A percentile compares a stretch with the other conserved stretches of the same genome.
Evolutionary conservation across 345 rosid species (phyloP).

Genomic region (Linum trigynum): DNA sequence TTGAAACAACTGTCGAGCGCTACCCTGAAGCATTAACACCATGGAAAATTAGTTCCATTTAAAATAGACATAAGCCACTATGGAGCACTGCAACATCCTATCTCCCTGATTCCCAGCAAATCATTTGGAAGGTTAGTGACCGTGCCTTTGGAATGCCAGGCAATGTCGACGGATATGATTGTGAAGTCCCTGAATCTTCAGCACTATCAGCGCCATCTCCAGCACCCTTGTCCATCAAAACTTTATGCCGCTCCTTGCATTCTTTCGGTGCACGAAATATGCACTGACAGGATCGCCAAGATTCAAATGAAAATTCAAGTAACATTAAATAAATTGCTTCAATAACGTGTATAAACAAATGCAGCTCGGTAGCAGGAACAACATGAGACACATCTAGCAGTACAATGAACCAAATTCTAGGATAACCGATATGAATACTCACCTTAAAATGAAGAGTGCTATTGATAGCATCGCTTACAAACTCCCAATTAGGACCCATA

Average conservation of each 20-base stretch:
- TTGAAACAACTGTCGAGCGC: constrained; percentile 97
- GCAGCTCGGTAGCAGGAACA: background rate
- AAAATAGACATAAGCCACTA: background rate
- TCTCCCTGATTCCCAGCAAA: background rate
- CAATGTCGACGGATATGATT: constrained; percentile 94
- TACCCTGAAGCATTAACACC: constrained; percentile 50
- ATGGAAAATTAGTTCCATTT: background rate
- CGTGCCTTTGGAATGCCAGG: constrained; percentile 98
- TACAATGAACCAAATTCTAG: too few species aligned
- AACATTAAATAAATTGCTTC: background rate
- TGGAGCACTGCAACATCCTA: background rate
- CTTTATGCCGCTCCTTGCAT: constrained; percentile 97
- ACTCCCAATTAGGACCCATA: constrained; percentile 99
- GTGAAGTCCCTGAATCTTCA: constrained; percentile 97
- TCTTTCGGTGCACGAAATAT: constrained; percentile 80
- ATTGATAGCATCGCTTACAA: constrained; percentile 92
- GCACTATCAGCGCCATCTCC: constrained; percentile 99
- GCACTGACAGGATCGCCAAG: constrained; percentile 41
- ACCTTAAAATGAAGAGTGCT: constrained; percentile 88
- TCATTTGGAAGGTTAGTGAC: background rate
- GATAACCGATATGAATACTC: constrained; percentile 1
- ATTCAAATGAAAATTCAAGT: background rate
- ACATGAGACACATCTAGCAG: too few species aligned
- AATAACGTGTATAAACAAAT: background rate
- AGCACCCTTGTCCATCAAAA: constrained; percentile 72